phyloP scores from a whole-genome alignment of 2,329 filamentous ascomycete genomes.

The Pseudocercospora eumusae region DNA sequence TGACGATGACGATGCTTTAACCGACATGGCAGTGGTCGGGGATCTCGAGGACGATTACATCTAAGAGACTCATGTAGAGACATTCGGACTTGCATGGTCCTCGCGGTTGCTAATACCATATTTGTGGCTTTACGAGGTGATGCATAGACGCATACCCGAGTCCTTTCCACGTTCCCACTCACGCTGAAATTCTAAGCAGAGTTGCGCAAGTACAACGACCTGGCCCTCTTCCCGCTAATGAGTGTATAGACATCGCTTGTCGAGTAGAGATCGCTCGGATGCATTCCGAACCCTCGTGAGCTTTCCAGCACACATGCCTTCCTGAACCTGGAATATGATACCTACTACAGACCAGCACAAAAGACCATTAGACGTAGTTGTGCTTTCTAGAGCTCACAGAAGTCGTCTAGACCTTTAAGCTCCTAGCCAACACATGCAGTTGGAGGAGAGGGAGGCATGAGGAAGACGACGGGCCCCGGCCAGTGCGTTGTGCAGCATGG shows the following conservation, averaged over 20 bases:
- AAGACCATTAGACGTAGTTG: too few species aligned
- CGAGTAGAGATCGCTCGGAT: not conserved
- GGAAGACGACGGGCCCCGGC: not conserved
- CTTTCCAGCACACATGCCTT: not conserved
- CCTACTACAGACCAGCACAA: not conserved
- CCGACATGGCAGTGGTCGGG: not conserved
- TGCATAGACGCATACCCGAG: too few species aligned
- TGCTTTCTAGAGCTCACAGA: too few species aligned
- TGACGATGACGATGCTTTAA: conserved; percentile 13
- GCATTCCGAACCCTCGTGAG: not conserved
- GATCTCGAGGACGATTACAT: not conserved
- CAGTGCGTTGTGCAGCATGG: not conserved
- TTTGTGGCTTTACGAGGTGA: not conserved
- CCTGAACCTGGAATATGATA: not conserved
- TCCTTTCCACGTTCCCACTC: too few species aligned
- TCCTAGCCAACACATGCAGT: too few species aligned
- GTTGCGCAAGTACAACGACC: too few species aligned
- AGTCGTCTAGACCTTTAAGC: too few species aligned
- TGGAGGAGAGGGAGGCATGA: too few species aligned
- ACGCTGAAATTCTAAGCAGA: too few species aligned
- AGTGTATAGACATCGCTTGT: not conserved
- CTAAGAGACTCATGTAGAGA: not conserved
- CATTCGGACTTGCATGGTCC: not conserved
- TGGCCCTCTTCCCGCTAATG: too few species aligned
- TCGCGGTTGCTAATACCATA: too few species aligned